A percentile compares a stretch with the other conserved stretches of the same genome.
Evolutionary conservation across 2,329 filamentous ascomycete genomes (phyloP).

Genomic region (Colletotrichum sp.): DNA sequence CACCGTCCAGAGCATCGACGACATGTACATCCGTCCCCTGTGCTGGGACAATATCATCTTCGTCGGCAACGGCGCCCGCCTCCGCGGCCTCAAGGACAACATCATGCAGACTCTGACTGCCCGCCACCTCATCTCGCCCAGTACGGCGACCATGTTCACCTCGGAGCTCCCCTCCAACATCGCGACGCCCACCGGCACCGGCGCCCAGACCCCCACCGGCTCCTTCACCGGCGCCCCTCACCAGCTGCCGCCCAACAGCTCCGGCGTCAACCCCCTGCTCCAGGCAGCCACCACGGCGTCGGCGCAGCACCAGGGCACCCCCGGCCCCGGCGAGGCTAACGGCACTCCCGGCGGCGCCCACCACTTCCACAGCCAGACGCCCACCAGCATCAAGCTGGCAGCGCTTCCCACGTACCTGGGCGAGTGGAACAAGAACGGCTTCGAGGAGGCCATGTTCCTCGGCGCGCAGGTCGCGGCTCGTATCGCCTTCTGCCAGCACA

Average conservation of each 20-base stretch:
- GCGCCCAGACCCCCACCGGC: constrained; percentile 85
- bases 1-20: constrained; percentile 81
- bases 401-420: constrained; percentile 84
- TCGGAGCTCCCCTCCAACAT: constrained; percentile 95
- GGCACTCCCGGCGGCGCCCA: constrained; percentile 40
- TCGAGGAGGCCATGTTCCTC: constrained; percentile 85
- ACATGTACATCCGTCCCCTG: constrained; percentile 81
- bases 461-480: constrained; percentile 84
- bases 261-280: constrained; percentile 85
- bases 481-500: constrained; percentile 64
- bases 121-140: constrained; percentile 90
- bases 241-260: constrained; percentile 47
- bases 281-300: constrained; percentile 86
- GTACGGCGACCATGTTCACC: constrained; percentile 94
- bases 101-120: constrained; percentile 79
- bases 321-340: constrained; percentile 41
- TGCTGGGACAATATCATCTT: constrained; percentile 94
- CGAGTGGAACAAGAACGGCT: constrained; percentile 84
- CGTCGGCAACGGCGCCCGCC: constrained; percentile 81
- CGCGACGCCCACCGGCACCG: constrained; percentile 88
- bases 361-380: constrained; percentile 72
- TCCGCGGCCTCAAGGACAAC: constrained; percentile 85
- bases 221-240: constrained; percentile 59
- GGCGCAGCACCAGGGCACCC: constrained; percentile 33
- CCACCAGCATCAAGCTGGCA: constrained; percentile 81